Evolutionary conservation across 352 stramenopile genomes (phyloP).

Genomic region (Phytophthora podocarpi): DNA sequence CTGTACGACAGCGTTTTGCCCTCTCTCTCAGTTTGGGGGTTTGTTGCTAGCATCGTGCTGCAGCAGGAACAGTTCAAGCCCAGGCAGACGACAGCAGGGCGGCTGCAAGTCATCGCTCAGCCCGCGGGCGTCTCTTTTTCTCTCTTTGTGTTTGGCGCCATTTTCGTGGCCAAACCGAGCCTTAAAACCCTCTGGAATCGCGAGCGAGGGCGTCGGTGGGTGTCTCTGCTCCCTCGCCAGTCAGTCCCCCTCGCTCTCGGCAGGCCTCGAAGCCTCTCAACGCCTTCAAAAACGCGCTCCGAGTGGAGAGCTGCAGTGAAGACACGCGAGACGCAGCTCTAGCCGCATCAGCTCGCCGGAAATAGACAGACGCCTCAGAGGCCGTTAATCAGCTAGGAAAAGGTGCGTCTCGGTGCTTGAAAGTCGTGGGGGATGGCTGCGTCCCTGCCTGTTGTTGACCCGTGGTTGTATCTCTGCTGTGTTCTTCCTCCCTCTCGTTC

Average conservation of each 20-base stretch:
- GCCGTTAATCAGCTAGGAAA: slow-evolving; percentile 25
- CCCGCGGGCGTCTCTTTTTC: neutral
- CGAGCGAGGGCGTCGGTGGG: neutral
- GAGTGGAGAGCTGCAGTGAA: slow-evolving; percentile 10
- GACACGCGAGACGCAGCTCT: slow-evolving; percentile 1
- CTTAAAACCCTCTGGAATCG: neutral
- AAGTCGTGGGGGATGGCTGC: neutral
- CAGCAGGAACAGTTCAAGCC: slow-evolving; percentile 24
- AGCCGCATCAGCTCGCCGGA: slow-evolving; percentile 7
- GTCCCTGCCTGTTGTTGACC: neutral
- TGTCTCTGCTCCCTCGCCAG: slow-evolving; percentile 22
- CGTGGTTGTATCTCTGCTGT: slow-evolving; percentile 6
- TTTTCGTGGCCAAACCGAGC: neutral
- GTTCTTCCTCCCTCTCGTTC: neutral
- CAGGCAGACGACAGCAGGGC: slow-evolving; percentile 11
- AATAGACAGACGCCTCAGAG: slow-evolving; percentile 30
- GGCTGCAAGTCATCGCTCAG: neutral
- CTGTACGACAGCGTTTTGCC: slow-evolving; percentile 6
- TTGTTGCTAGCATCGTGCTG: slow-evolving; percentile 31
- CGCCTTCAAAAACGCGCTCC: neutral
- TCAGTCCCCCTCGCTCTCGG: slow-evolving; percentile 15
- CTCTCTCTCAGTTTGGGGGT: slow-evolving; percentile 12
- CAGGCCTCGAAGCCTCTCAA: neutral
- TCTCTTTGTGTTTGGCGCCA: neutral
- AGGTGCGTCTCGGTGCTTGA: slow-evolving; percentile 20